Base-by-base conservation (phyloP, 2,329 filamentous ascomycete genomes). In the Hypoxylon rubiginosum region DNA sequence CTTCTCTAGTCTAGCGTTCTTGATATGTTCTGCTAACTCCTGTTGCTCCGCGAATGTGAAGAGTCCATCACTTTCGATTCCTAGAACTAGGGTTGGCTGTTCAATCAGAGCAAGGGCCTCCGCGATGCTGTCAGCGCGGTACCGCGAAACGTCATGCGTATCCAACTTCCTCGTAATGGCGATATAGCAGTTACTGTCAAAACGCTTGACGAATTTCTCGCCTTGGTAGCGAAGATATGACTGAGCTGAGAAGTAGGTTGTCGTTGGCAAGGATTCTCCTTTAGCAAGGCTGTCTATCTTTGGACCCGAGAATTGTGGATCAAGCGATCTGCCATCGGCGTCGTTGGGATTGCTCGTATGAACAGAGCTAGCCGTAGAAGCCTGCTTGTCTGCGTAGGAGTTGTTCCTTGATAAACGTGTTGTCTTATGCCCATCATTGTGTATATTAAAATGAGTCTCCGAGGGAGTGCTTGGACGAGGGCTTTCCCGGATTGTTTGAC, bases 171-270 rank as follows among this genome's bases (percentile, higher is more conserved):
- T 91, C 4, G 96, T 98, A 80, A 99, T 97, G 71, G 96, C 94
- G 72, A 99, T 98, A 82, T 99, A 99, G 82, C 96, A 99, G 79
- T 99, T 99, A 74, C 94, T 93, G 79, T 99, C 96, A 79, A 98
- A 99, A 9, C 96, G 92, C 79, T 92, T 94, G 73, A 98, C 96
- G 74, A 99, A 99, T 79, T 99, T 99, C 73, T 91, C 88, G 60
- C 94, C 95, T 80, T 99, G 96, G 80, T 99, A 99, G 19, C 96
- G 92, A 46, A 99, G 87, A 80, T 99, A 99, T 0, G 94, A 97
- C 79, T 99, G 96, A 0, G 96, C 96, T 0, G 96, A 98, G 81
- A 98, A 99, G 80, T 97, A 97, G n/a, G 93, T 96, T 7, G 90
- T 89, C 0, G 88, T 87, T 6, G 86, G 79, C 60, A 85, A 68